Base-by-base conservation (phyloP, 2,329 filamentous ascomycete genomes). In the Colletotrichum orbiculare region DNA sequence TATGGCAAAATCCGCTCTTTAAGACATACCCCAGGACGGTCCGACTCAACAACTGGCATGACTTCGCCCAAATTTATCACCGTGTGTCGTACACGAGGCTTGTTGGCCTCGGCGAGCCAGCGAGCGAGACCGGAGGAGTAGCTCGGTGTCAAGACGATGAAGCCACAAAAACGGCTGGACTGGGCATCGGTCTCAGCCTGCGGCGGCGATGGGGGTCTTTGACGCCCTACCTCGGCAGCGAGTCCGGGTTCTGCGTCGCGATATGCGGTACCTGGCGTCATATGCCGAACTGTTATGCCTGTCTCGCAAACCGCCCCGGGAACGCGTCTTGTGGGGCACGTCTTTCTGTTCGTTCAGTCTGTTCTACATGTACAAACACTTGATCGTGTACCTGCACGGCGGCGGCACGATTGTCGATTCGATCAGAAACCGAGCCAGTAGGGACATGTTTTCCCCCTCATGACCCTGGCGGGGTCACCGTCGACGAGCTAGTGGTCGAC, bases 111-210 rank as follows among this genome's bases (percentile, higher is more conserved):
- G 12, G 33, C 35, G 42, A 52, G 38, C 9, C 33, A 53, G 58
- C 63, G 38, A 53, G 58, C 63, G 58, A 66, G 63, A 66, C 52
- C 63, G 63, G 63, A 25, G 4, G 25, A 66, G 63, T 43, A 38
- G 42, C 37, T 59, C 39, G 15, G 56, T 48, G 39, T 62, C 52
- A 46, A 39, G 25, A 57, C 39, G 47, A 57, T 25, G 42, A 63
- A 63, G 63, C 63, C 63, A 66, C 63, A 37, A 56, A 35, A 35
- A 62, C n/a, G 58, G 58, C 58, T 38, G 46, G 54, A 45, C 38
- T 47, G 33, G 25, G 25, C 37, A 52, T 57, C 42, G 63, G 63
- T 66, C 47, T 66, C 63, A 63, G 47, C 47, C 47, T 35, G 15
- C 50, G 41, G 42, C 63, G 47, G 52, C 52, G 42, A 39, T 48